These are phyloP conservation scores for Sporothrix euskadiensis DNA, from an alignment of 2,329 filamentous ascomycete species.

Conservation along the genomic window DNA sequence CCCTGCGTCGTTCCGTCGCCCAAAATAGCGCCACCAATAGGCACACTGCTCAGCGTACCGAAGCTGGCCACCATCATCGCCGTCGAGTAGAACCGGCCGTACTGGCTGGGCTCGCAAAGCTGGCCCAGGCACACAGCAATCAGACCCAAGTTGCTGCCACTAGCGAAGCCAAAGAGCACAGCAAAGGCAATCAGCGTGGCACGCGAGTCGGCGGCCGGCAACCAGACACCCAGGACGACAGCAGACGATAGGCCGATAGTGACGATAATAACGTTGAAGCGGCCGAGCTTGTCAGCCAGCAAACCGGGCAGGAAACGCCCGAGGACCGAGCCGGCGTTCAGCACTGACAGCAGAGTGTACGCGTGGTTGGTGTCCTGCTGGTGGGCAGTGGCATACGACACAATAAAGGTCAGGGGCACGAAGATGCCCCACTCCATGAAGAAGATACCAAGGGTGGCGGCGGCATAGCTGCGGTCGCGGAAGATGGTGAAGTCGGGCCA, in stretches of 20 bases:
- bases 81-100: constrained; percentile 66
- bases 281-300: constrained; percentile 72
- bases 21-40: constrained; percentile 47
- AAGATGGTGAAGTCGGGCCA: constrained; percentile 65
- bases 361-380: constrained; percentile 61
- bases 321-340: constrained; percentile 76
- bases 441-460: constrained; percentile 64
- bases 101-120: constrained; percentile 73
- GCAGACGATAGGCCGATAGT: constrained; percentile 60
- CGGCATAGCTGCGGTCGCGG: constrained; percentile 57
- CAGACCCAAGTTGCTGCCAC: constrained; percentile 74
- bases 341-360: constrained; percentile 75
- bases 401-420: constrained; percentile 74
- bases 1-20: constrained; percentile 37
- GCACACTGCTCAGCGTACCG: constrained; percentile 56
- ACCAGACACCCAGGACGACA: constrained; percentile 67
- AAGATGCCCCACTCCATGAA: constrained; percentile 72
- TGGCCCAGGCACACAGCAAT: constrained; percentile 82
- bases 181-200: constrained; percentile 66
- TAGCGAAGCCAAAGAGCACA: constrained; percentile 75
- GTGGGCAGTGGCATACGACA: constrained; percentile 65
- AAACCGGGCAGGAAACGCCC: constrained; percentile 76
- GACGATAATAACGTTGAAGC: constrained; percentile 77
- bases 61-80: constrained; percentile 77
- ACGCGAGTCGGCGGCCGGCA: constrained; percentile 58